These are phyloP conservation scores for Scytalidium sp. DNA, from an alignment of 2,329 filamentous ascomycete genomes.

Conservation along the genomic window DNA sequence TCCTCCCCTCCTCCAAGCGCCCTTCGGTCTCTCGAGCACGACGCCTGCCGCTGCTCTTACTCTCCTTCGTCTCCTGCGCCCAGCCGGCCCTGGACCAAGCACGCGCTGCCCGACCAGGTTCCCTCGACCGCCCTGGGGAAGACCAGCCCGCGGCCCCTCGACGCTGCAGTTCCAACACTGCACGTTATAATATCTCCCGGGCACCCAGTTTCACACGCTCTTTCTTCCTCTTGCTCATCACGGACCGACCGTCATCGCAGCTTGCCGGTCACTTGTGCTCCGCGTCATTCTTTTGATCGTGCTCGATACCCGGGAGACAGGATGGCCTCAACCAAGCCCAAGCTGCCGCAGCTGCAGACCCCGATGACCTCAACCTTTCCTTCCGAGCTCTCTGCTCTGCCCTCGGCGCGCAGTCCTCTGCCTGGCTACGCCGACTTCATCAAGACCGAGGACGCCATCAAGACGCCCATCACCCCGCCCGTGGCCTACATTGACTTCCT, in stretches of 20 bases:
- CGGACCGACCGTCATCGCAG: constrained; percentile 25
- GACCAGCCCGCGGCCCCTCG: constrained; percentile 9
- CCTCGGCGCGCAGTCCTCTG: constrained; percentile 68
- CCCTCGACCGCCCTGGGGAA: constrained; percentile 13
- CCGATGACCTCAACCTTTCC: constrained; percentile 61
- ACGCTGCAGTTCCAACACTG: constrained; percentile 9
- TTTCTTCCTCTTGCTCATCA: constrained; percentile 14
- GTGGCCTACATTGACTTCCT: constrained; percentile 91
- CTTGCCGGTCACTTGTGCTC: constrained; percentile 20
- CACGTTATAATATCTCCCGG: constrained; percentile 26
- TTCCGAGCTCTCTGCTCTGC: constrained; percentile 53
- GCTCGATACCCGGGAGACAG: constrained; percentile 17
- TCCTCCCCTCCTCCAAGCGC: neutral
- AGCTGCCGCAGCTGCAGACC: constrained; percentile 60
- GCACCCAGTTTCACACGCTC: constrained; percentile 11
- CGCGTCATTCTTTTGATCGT: constrained; percentile 23
- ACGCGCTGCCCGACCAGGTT: constrained; percentile 16
- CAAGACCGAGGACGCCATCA: constrained; percentile 64
- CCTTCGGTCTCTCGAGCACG: neutral
- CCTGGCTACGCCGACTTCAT: constrained; percentile 54
- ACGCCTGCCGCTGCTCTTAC: neutral
- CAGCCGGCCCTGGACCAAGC: constrained; percentile 11
- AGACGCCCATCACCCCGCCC: constrained; percentile 89
- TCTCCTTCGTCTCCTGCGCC: neutral
- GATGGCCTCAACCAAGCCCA: constrained; percentile 40